phyloP scores from a whole-genome alignment of 108 stramenopile genomes.

The Nannochloropsis oceanica region DNA sequence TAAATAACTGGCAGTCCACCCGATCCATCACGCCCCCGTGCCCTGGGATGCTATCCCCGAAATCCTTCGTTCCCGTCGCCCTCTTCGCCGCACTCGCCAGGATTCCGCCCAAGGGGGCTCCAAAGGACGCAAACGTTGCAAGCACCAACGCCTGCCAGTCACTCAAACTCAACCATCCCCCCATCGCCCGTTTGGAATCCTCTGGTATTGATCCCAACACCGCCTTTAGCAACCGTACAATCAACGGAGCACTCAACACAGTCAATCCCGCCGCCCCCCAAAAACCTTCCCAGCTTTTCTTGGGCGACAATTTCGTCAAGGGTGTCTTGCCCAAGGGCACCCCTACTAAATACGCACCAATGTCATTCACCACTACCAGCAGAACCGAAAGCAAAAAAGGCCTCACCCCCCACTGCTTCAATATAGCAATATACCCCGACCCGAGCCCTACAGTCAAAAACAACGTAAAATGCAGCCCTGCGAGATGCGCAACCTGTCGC shows the following conservation, averaged over 20 bases:
- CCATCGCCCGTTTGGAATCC: neutral
- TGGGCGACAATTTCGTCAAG: constrained; percentile 52
- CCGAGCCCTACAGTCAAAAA: neutral
- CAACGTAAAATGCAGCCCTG: neutral
- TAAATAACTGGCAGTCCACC: constrained; percentile 91
- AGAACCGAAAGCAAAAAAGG: constrained; percentile 56
- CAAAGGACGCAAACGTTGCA: constrained; percentile 50
- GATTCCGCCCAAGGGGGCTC: constrained; percentile 87
- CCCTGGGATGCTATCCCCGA: constrained; percentile 67
- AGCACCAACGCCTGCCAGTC: neutral
- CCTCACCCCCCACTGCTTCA: constrained; percentile 41
- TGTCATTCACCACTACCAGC: constrained; percentile 80
- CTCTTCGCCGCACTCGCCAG: constrained; percentile 75
- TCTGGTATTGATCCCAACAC: neutral
- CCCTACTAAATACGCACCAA: constrained; percentile 70
- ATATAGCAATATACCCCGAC: neutral
- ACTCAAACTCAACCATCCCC: neutral
- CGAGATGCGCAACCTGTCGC: neutral
- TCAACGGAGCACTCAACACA: constrained; percentile 34
- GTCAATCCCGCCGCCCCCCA: constrained; percentile 72
- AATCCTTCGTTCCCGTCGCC: constrained; percentile 79
- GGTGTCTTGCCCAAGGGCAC: constrained; percentile 71
- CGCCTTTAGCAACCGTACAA: constrained; percentile 56
- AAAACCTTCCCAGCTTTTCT: constrained; percentile 96
- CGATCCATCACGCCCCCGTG: constrained; percentile 93